phyloP scores from a whole-genome alignment of 2,329 filamentous ascomycete species.

The Dothistroma septosporum region DNA sequence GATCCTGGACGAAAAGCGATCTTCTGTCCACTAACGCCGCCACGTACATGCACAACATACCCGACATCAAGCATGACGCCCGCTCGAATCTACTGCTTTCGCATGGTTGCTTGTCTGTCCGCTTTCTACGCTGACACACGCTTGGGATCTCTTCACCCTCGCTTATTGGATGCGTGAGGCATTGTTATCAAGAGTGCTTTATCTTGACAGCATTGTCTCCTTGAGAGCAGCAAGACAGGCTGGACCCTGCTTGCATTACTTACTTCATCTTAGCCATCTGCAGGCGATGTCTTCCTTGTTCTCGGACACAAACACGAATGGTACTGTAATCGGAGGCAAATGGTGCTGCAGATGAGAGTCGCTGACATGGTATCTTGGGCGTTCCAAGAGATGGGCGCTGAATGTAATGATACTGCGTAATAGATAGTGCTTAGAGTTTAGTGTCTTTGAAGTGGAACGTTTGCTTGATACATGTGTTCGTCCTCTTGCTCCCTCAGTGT shows the following conservation, averaged over 20 bases:
- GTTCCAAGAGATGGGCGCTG: not conserved
- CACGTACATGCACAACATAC: conserved; percentile 1
- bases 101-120: conserved; percentile 22
- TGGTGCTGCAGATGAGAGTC: conserved; percentile 1
- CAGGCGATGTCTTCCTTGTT: conserved; percentile 21
- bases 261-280: conserved; percentile 22
- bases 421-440: conserved; percentile 8
- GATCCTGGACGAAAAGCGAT: conserved; percentile 11
- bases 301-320: conserved; percentile 3
- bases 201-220: conserved; percentile 20
- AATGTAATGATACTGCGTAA: conserved; percentile 7
- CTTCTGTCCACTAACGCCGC: conserved; percentile 11
- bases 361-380: conserved; percentile 3
- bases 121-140: conserved; percentile 20
- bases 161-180: conserved; percentile 17
- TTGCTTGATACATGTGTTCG: not conserved
- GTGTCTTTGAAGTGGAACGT: not conserved
- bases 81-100: conserved; percentile 21
- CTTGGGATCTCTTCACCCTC: conserved; percentile 16
- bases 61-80: conserved; percentile 13
- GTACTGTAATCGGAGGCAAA: conserved; percentile 1
- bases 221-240: conserved; percentile 19
- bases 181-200: conserved; percentile 18
- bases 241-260: conserved; percentile 20
- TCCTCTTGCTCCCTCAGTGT: not conserved